Base-by-base conservation (phyloP, 2,329 filamentous ascomycete genomes). In the Arthroderma sp. region DNA sequence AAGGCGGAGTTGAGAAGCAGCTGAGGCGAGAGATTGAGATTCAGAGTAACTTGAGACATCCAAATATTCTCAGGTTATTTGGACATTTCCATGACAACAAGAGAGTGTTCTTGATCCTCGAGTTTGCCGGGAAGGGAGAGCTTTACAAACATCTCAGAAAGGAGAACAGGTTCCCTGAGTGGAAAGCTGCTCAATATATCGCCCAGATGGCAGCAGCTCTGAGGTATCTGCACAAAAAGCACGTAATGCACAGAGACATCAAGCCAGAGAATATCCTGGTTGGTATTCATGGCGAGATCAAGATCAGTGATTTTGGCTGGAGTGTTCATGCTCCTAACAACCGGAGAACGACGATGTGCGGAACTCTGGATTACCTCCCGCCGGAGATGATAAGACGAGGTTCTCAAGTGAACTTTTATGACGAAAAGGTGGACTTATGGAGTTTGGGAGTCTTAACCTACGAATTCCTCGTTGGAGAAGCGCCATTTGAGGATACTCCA, bases 221-320 rank as follows among this genome's bases (percentile, higher is more conserved):
- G 55, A 81, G 81, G 54, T 96, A 95, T 60, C 75, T 95, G 38
- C 88, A 95, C 70, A 86, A 86, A 62, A 96, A 96, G 70, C 87
- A 95, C 63, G 85, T 96, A 54, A 96, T 96, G 69, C 89, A 96
- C 66, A 77, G 88, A 47, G 88, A 96, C 57, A 96, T 96, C 69
- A 96, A 96, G 71, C 88, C 88, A 2, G 88, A 96, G 67, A 96
- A 96, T 58, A 96, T 96, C 52, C 75, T 96, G 22, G 82, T 96
- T 29, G 89, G 89, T 9, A 87, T 96, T 48, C 89, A 96, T 60
- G 91, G 88, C 53, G 91, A 98, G 71, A 88, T 98, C 69, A 98
- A 98, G 67, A 88, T 98, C 58, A 93, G 86, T 4, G 91, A 98
- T 64, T 98, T 96, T 59, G 89, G 91, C 41, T 98, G 91, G 91